Conservation (phyloP, 305 asterid genomes). For the Solanum hybrid region DNA sequence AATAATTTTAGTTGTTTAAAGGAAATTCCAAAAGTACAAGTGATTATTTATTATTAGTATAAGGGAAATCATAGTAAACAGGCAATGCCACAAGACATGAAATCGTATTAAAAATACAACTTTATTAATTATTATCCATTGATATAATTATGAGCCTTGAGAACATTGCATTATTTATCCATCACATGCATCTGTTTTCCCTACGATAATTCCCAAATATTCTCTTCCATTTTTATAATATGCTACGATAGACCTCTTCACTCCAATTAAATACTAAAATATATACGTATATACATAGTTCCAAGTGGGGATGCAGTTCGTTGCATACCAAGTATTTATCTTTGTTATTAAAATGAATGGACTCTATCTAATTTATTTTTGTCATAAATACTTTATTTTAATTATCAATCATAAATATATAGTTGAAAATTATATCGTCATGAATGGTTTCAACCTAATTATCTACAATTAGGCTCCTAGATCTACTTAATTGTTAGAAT, state of each 20-base stretch:
- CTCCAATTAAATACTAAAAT: not conserved
- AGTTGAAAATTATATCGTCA: not conserved
- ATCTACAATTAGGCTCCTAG: not conserved
- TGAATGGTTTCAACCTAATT: not conserved
- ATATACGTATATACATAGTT: not conserved
- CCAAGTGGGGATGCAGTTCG: not conserved
- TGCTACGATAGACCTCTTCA: not conserved
- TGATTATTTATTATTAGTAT: not conserved
- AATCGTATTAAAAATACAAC: not conserved
- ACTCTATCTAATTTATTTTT: not conserved
- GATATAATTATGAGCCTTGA: not conserved
- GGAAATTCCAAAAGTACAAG: not conserved
- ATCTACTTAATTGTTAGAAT: not conserved
- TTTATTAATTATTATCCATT: not conserved
- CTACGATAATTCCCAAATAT: not conserved
- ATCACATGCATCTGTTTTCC: not conserved
- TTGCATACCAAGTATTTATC: not conserved
- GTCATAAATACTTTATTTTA: not conserved
- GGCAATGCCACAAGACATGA: not conserved
- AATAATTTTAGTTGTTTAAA: not conserved
- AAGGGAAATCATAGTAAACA: not conserved
- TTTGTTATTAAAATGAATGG: not conserved
- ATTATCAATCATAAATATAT: not conserved
- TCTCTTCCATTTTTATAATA: not conserved
- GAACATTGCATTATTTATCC: not conserved